Conservation (phyloP, 306 rosid species). For the Dalbergia oliveri region DNA sequence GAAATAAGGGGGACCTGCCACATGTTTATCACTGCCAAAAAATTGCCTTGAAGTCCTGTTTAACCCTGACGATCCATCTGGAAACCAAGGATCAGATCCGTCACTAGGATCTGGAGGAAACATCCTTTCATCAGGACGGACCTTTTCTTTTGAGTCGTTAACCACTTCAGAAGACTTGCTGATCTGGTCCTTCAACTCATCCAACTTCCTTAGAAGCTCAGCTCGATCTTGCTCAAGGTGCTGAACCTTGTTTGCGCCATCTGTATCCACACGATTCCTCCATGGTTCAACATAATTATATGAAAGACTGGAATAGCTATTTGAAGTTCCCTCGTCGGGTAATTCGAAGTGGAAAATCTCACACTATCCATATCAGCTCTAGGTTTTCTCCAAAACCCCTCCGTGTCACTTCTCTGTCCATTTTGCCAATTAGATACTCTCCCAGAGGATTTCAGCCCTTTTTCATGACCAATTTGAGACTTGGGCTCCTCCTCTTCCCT, state of each 20-base stretch:
- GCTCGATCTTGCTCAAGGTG: slow-evolving; percentile 87
- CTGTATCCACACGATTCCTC: slow-evolving; percentile 52
- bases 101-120: slow-evolving; percentile 72
- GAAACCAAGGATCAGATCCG: slow-evolving; percentile 65
- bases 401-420: slow-evolving; percentile 59
- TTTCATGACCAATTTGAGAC: slow-evolving; percentile 48
- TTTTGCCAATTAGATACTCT: slow-evolving; percentile 60
- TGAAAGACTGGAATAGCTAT: slow-evolving; percentile 54
- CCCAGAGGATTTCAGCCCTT: slow-evolving; percentile 52
- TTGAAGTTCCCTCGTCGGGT: slow-evolving; percentile 72
- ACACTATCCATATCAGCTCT: slow-evolving; percentile 64
- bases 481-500: slow-evolving; percentile 56
- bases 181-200: slow-evolving; percentile 83
- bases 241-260: slow-evolving; percentile 63
- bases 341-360: slow-evolving; percentile 70
- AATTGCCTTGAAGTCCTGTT: slow-evolving; percentile 65
- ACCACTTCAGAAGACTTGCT: slow-evolving; percentile 73
- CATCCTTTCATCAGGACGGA: slow-evolving; percentile 59
- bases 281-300: slow-evolving; percentile 52
- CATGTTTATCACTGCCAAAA: slow-evolving; percentile 60
- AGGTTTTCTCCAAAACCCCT: slow-evolving; percentile 53
- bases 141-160: slow-evolving; percentile 68
- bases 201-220: slow-evolving; percentile 90
- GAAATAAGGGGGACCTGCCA: slow-evolving; percentile 62
- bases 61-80: slow-evolving; percentile 64